Conservation (phyloP, 495 filamentous ascomycete genomes). For the Aspergillus mulundensis region DNA sequence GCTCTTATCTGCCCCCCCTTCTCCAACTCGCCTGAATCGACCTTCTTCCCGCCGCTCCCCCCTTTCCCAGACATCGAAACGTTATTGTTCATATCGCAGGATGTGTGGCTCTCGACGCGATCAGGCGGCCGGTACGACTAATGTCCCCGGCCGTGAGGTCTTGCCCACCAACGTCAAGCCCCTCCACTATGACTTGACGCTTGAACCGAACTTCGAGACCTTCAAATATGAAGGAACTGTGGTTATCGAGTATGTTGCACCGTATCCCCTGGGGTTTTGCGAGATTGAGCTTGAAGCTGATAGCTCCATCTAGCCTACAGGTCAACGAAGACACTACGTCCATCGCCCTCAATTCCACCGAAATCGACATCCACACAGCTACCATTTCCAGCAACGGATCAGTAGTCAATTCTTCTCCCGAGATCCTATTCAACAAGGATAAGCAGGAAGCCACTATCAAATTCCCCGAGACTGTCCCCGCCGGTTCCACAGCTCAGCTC, state of each 20-base stretch:
- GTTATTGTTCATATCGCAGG: conserved; percentile 49
- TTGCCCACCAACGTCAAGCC: conserved; percentile 67
- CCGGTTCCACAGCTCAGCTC: conserved; percentile 56
- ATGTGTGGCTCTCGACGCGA: conserved; percentile 44
- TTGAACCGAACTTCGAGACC: conserved; percentile 62
- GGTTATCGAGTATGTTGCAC: conserved; percentile 53
- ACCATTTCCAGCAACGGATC: conserved; percentile 50
- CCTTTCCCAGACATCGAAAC: conserved; percentile 36
- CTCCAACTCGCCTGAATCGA: conserved; percentile 18
- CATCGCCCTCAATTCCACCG: conserved; percentile 81
- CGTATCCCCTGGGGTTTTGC: not conserved
- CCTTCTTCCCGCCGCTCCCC: conserved; percentile 20
- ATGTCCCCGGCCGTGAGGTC: conserved; percentile 57
- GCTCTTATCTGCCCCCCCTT: conserved; percentile 25
- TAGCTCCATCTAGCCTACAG: conserved; percentile 53
- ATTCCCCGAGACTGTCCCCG: conserved; percentile 53
- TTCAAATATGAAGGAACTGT: conserved; percentile 62
- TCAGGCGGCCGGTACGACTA: conserved; percentile 43
- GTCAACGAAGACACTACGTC: conserved; percentile 80
- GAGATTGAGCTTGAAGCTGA: conserved; percentile 5
- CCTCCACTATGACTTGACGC: conserved; percentile 60
- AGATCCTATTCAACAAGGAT: conserved; percentile 54
- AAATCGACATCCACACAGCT: conserved; percentile 78
- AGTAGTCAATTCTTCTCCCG: conserved; percentile 48
- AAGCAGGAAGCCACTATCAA: conserved; percentile 57